Base-by-base conservation (phyloP, 805 yeast genomes). In the Sugiyamaella mastotermitis region DNA sequence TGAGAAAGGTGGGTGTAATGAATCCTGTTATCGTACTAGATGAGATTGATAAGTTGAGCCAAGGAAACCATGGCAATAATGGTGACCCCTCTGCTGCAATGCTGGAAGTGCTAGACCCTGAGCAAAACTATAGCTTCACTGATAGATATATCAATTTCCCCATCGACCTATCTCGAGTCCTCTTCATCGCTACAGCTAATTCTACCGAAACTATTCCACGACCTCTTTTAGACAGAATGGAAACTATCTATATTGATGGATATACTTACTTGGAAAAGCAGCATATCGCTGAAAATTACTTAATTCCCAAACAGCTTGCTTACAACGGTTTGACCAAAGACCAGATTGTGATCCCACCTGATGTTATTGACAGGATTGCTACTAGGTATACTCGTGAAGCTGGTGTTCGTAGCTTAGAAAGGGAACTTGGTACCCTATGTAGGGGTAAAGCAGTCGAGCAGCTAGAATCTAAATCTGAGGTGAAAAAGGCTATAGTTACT, bases 41-140 rank as follows among this genome's bases (percentile, higher is more conserved):
- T 60, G 95, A 86, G 57, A 78, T 86, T 43, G 95, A 86, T 59
- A 86, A 86, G 57, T 73, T 83, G 4, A 65, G 75, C 42, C 50
- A 43, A 26, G 81, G 80, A 22, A 76, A 76, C 15, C 57, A 62
- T 22, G 62, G 60, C 36, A 61, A 72, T 27, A 78, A 79, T 50
- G 95, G 96, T 7, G 95, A 86, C 52, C 95, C 95, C 1, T 80
- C 87, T 13, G 94, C 94, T 24, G 95, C 95, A 0, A 66, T 86
- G 50, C 67, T 86, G 43, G 96, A 86, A 58, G 88, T 86, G 1
- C 68, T 86, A 43, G 96, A 86, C 53, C 95, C 96, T 0, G 95
- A 86, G 56, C 95, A 86, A 55, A 86, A 86, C 58, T 60, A 65
- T 24, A 66, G 74, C 22, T 86, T 85, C 60, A 74, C 72, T 26